These are phyloP conservation scores for Debaryomyces subglobosus DNA, from an alignment of 1,139 yeast species.

Conservation along the genomic window DNA sequence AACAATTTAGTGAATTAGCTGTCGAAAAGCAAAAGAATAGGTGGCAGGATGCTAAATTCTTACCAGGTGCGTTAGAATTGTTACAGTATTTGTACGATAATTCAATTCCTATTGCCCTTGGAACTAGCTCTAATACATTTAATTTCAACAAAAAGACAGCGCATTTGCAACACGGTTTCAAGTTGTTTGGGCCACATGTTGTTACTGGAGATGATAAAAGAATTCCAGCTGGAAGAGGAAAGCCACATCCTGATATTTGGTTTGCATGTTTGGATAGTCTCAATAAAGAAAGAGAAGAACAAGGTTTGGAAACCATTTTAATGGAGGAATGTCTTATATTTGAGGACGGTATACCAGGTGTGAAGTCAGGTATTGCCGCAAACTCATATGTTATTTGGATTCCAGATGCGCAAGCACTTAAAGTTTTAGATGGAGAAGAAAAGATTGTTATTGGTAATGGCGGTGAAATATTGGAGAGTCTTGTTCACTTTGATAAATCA, in stretches of 20 bases:
- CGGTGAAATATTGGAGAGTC: slow-evolving; percentile 59
- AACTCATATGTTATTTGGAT: slow-evolving; percentile 92
- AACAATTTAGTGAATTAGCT: slow-evolving; percentile 57
- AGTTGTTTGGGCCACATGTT: slow-evolving; percentile 64
- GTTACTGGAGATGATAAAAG: slow-evolving; percentile 89
- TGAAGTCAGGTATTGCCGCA: slow-evolving; percentile 75
- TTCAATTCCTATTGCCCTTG: slow-evolving; percentile 80
- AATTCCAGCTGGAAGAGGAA: slow-evolving; percentile 82
- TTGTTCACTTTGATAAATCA: slow-evolving; percentile 56
- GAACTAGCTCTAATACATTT: slow-evolving; percentile 75
- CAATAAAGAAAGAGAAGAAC: slow-evolving; percentile 48
- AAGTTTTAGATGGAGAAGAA: slow-evolving; percentile 49
- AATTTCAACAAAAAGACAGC: slow-evolving; percentile 71
- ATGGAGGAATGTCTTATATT: slow-evolving; percentile 85
- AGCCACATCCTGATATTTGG: slow-evolving; percentile 95
- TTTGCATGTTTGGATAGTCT: slow-evolving; percentile 71
- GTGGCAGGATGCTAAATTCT: slow-evolving; percentile 67
- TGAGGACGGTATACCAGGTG: slow-evolving; percentile 95
- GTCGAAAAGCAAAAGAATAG: slow-evolving; percentile 54
- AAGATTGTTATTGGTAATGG: slow-evolving; percentile 49
- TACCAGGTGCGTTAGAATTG: slow-evolving; percentile 86
- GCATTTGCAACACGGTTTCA: slow-evolving; percentile 64
- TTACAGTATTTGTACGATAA: slow-evolving; percentile 50
- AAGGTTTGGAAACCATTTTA: slow-evolving; percentile 47
- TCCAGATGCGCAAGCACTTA: slow-evolving; percentile 75